Evolutionary conservation across 2,329 filamentous ascomycete species (phyloP).

Genomic region (Corinectria fuckeliana): DNA sequence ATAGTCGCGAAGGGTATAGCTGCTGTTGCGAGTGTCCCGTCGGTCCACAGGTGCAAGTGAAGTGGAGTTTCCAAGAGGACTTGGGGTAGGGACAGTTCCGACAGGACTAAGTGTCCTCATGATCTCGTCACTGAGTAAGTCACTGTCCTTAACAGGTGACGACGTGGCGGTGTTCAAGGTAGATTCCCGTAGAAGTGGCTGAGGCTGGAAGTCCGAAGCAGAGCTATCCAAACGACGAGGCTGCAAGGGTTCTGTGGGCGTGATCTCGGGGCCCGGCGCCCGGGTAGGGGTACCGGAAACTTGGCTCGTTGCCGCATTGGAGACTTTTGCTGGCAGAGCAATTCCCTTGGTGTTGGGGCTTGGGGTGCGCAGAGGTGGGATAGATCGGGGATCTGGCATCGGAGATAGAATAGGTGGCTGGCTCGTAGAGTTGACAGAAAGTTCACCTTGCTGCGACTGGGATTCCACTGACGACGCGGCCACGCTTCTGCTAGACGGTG

Average conservation of each 20-base stretch:
- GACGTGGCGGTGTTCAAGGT: conserved; percentile 58
- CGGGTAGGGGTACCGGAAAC: conserved; percentile 5
- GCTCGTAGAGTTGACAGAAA: neutral
- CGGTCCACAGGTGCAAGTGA: conserved; percentile 27
- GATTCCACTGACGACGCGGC: neutral
- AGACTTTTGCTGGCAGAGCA: conserved; percentile 11
- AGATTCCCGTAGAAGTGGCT: conserved; percentile 48
- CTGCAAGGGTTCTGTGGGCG: conserved; percentile 54
- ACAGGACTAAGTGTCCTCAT: conserved; percentile 69
- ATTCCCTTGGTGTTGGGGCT: conserved; percentile 36
- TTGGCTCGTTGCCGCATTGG: conserved; percentile 2
- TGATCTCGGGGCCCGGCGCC: conserved; percentile 37
- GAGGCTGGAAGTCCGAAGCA: conserved; percentile 44
- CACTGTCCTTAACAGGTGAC: conserved; percentile 70
- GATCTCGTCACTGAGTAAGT: conserved; percentile 76
- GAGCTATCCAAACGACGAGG: conserved; percentile 46
- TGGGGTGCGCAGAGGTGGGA: conserved; percentile 44
- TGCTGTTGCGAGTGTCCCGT: conserved; percentile 57
- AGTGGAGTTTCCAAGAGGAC: conserved; percentile 22
- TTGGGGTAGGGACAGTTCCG: conserved; percentile 31
- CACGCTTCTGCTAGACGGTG: neutral
- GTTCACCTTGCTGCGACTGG: neutral
- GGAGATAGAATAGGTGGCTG: conserved; percentile 23
- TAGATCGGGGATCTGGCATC: conserved; percentile 29
- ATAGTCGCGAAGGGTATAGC: conserved; percentile 69